Base-by-base conservation (phyloP, 2,329 filamentous ascomycete species). In the Alternaria conjuncta region DNA sequence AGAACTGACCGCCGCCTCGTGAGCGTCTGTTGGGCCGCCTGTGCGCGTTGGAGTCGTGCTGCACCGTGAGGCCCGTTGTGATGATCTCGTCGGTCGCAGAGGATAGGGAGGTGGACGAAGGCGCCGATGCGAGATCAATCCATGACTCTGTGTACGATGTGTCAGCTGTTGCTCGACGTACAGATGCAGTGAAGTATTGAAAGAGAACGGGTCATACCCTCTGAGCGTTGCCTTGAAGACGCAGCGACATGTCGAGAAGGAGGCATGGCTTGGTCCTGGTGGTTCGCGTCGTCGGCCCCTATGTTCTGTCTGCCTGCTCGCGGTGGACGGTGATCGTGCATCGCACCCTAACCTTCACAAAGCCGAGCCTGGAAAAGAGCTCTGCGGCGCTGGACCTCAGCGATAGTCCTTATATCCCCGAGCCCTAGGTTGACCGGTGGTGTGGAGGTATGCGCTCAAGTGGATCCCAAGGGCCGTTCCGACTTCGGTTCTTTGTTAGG, bases 101-200 rank as follows among this genome's bases (percentile, higher is more conserved):
- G 20, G 94, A 97, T 12, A 97, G 84, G 13, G 94, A 97, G 3
- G 95, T 97, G 3, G 95, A 97, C 0, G 95, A 97, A 8, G 95
- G 94, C 72, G 96, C 93, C 5, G 95, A 97, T 50, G 92, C 89
- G 64, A 99, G 89, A 79, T 99, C 95, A 72, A 98, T 89, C 96
- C 96, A 99, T 9, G 96, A 97, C 83, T 98, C 96, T 94, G 84
- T 21, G 61, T 5, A 50, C n/a, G 55, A 49, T 20, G 36, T 55
- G 61, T 76, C 46, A 76, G 71, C 63, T 46, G 15, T 28, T 15
- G 30, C 23, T 25, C 49, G 6, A 28, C 36, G 20, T 44, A 45
- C 26, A 30, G 13, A 18, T 18, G 18, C 25, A 41, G 18, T 21
- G 54, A 46, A 18, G 54, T n/a, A 46, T 18, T 44, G 30, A 18